These are phyloP conservation scores for Lumnitzera littorea DNA, from an alignment of 345 rosid species.

Conservation along the genomic window DNA sequence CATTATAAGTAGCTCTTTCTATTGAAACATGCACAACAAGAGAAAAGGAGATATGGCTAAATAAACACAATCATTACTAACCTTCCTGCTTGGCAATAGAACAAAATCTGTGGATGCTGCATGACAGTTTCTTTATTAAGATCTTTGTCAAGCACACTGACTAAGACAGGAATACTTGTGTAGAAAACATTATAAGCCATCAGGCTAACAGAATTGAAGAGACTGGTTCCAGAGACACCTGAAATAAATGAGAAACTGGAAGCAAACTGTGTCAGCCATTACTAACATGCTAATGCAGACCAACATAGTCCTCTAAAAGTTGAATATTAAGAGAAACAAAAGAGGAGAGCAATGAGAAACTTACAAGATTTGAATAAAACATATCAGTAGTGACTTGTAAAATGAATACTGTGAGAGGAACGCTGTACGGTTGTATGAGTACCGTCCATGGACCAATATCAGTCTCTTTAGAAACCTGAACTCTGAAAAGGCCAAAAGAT, in stretches of 20 bases:
- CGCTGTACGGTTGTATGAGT: conserved; percentile 96
- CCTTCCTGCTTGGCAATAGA: conserved; percentile 99
- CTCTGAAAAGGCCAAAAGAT: conserved; percentile 46
- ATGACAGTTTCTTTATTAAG: conserved; percentile 83
- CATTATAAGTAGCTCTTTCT: not conserved
- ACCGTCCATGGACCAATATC: conserved; percentile 92
- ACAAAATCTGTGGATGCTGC: conserved; percentile 97
- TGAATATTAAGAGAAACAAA: conserved; percentile 3
- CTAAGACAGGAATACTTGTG: conserved; percentile 90
- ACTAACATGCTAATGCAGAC: not conserved
- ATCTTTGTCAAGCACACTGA: conserved; percentile 94
- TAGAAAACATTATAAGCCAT: conserved; percentile 98
- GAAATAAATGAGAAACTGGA: conserved; percentile 95
- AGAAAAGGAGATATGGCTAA: not conserved
- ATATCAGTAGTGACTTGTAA: conserved; percentile 83
- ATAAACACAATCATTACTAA: conserved; percentile 13
- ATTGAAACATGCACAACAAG: conserved; percentile 1
- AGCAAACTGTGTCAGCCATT: conserved; percentile 30
- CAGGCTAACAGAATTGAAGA: conserved; percentile 95
- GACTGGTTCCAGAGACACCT: conserved; percentile 99
- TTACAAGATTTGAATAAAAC: conserved; percentile 99
- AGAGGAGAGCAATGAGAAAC: conserved; percentile 18
- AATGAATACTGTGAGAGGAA: conserved; percentile 95
- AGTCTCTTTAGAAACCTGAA: conserved; percentile 87
- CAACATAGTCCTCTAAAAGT: conserved; percentile 1